These are phyloP conservation scores for Mortierella sp. DNA, from an alignment of 371 early-diverging fungal species.

Conservation along the genomic window DNA sequence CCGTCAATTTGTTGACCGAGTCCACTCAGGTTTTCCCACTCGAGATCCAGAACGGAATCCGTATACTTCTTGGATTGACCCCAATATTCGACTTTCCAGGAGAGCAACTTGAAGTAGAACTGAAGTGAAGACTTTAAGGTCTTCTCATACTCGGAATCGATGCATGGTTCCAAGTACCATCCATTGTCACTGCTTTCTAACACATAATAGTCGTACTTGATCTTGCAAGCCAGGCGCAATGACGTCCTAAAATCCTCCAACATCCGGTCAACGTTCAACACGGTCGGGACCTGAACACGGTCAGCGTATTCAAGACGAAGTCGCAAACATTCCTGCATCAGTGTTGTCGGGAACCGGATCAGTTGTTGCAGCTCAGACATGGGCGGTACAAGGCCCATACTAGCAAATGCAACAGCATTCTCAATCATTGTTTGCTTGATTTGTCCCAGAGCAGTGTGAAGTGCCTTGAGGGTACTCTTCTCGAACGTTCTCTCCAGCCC, in stretches of 20 bases:
- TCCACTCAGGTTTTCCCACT: constrained; percentile 82
- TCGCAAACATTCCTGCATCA: constrained; percentile 83
- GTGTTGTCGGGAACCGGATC: constrained; percentile 79
- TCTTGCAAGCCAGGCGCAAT: constrained; percentile 76
- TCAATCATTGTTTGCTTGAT: constrained; percentile 75
- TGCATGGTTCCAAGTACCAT: constrained; percentile 73
- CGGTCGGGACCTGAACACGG: constrained; percentile 74
- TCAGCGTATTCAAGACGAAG: constrained; percentile 81
- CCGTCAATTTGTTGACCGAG: constrained; percentile 77
- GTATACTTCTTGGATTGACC: constrained; percentile 61
- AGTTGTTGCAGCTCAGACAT: constrained; percentile 74
- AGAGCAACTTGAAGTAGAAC: constrained; percentile 84
- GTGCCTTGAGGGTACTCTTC: constrained; percentile 72
- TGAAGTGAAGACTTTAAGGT: constrained; percentile 77
- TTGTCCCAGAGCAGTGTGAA: constrained; percentile 63
- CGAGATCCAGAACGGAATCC: constrained; percentile 84
- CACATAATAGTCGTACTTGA: constrained; percentile 75
- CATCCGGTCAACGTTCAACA: constrained; percentile 81
- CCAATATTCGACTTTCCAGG: constrained; percentile 71
- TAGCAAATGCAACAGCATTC: constrained; percentile 68
- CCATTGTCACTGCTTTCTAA: constrained; percentile 71
- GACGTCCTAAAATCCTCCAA: constrained; percentile 83
- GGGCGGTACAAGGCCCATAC: constrained; percentile 77
- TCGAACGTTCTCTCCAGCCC: constrained; percentile 84
- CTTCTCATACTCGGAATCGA: constrained; percentile 74